Evolutionary conservation across 2,329 filamentous ascomycete genomes (phyloP), one percentile per base, ranked within the genome.

Genomic region (Colletotrichum lini): DNA sequence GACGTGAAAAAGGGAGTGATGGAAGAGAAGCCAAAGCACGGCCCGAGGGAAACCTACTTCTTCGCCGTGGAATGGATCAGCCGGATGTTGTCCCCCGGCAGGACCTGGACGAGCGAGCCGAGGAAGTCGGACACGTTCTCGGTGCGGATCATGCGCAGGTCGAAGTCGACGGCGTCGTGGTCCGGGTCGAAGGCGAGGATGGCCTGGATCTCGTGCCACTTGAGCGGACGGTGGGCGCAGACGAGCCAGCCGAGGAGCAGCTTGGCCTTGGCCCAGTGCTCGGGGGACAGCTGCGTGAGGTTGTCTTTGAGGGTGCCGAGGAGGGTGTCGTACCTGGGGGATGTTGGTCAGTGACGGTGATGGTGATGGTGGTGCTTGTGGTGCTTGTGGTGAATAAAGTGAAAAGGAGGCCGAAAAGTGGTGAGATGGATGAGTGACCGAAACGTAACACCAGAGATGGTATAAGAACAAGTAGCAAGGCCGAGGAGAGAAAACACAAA

Each of bases 201-300:
- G 7, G 80, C 79, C 54, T 84, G 78, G 8, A 86, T 78, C 67
- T 85, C 84, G 62, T 83, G 77, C 79, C 79, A 80, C 64, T 81
- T 81, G 0, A 86, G 75, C 0, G 82, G 77, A 0, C 84, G 77
- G 57, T 79, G 81, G 1, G 82, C 80, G 62, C 81, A 81, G 5
- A 79, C 78, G 15, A 85, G 75, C 82, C 81, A 85, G 2, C 79
- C 78, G 2, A 86, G 75, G 18, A 86, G 75, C 16, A 72, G 75
- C 66, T 76, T 76, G 0, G 79, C 77, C 49, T 75, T 65, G 0
- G 67, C 40, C 77, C 77, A 80, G 18, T 76, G 61, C n/a, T 4
- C 18, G 13, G 23, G 15, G 6, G 61, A 65, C 3, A 50, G n/a
- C 1, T 49, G 18, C 5, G 4, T 8, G 45, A 72, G 67, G 12